These are phyloP conservation scores for Candida suzukii DNA, from an alignment of 805 yeast genomes.

Conservation along the genomic window DNA sequence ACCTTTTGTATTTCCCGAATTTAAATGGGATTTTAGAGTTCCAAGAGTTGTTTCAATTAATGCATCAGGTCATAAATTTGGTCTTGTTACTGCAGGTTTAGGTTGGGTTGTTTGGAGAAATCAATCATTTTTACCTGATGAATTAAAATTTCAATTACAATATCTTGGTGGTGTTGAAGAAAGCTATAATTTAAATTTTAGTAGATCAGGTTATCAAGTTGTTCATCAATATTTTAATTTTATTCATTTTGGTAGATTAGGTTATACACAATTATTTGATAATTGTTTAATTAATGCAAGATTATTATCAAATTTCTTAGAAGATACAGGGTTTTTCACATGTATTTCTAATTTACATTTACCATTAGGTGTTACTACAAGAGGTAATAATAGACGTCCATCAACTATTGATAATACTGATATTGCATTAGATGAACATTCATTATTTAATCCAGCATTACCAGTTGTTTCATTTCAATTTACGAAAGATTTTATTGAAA, in stretches of 20 bases:
- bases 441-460: constrained; percentile 60
- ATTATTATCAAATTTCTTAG: constrained; percentile 52
- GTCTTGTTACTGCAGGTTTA: constrained; percentile 81
- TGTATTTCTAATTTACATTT: constrained; percentile 77
- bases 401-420: constrained; percentile 8
- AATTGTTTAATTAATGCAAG: constrained; percentile 69
- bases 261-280: constrained; percentile 59
- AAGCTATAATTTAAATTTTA: constrained; percentile 79
- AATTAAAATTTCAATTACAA: constrained; percentile 67
- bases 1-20: constrained; percentile 71
- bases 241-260: constrained; percentile 60
- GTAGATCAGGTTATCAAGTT: constrained; percentile 90
- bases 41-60: constrained; percentile 79
- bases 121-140: constrained; percentile 54
- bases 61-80: constrained; percentile 91
- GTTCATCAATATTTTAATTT: constrained; percentile 83
- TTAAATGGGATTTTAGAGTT: constrained; percentile 77
- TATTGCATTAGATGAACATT: constrained; percentile 24
- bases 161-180: constrained; percentile 88
- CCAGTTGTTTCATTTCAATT: constrained; percentile 88
- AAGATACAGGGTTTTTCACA: constrained; percentile 58
- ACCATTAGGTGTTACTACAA: constrained; percentile 30
- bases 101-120: constrained; percentile 91
- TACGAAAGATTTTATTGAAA: constrained; percentile 44
- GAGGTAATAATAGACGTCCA: constrained; percentile 13